These are phyloP conservation scores for Serendipita vermifera DNA, from an alignment of 768 basidiomycete genomes.

Conservation along the genomic window DNA sequence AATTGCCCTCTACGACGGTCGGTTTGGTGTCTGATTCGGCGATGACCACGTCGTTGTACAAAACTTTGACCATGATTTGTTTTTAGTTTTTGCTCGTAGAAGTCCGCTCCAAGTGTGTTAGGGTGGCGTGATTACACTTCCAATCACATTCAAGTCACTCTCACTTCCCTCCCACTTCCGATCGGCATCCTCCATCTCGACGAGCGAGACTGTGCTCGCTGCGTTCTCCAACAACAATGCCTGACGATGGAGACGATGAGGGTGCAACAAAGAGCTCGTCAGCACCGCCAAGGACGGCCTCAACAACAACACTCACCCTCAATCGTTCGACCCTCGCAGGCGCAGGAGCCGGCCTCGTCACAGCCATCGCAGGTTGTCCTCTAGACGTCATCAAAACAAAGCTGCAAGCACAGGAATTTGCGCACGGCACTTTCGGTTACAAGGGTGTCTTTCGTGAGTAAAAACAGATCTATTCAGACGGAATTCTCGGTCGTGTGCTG, in stretches of 20 bases:
- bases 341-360: constrained; percentile 86
- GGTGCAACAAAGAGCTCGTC: neutral
- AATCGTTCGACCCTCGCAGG: constrained; percentile 41
- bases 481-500: constrained; percentile 11
- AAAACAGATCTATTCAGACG: no score
- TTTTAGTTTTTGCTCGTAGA: no score
- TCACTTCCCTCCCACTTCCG: no score
- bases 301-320: constrained; percentile 18
- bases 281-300: neutral
- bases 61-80: constrained; percentile 5
- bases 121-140: no score
- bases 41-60: neutral
- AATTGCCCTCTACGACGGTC: constrained; percentile 31
- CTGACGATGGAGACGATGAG: neutral
- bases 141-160: no score
- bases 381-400: constrained; percentile 97
- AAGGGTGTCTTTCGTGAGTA: constrained; percentile 62
- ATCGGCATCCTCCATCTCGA: no score
- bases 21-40: constrained; percentile 3
- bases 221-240: no score
- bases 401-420: constrained; percentile 79
- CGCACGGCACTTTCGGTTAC: constrained; percentile 59
- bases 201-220: no score
- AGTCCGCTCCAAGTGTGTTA: no score
- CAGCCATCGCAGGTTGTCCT: constrained; percentile 89